phyloP scores from a whole-genome alignment of 441 rosid species.

The Aquilaria agallochum region DNA sequence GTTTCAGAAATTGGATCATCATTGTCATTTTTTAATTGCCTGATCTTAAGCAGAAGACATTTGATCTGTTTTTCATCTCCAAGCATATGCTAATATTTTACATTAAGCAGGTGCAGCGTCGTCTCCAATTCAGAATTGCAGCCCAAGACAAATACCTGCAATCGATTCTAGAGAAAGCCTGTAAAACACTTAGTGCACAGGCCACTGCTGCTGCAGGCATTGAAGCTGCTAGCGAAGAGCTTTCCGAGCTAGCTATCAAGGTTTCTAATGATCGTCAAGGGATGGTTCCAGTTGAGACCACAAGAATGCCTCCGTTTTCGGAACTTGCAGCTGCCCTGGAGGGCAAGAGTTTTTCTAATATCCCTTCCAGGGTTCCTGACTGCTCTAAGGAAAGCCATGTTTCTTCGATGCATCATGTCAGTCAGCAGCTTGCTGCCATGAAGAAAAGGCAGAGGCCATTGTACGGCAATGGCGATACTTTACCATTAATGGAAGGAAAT shows the following conservation, averaged over 20 bases:
- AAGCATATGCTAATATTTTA: not conserved
- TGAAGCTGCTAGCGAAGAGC: conserved; percentile 80
- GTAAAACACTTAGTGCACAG: conserved; percentile 75
- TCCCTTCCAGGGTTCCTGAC: conserved; percentile 51
- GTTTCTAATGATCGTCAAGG: conserved; percentile 58
- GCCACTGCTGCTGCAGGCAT: conserved; percentile 57
- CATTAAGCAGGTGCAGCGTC: conserved; percentile 69
- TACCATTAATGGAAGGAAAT: conserved; percentile 37
- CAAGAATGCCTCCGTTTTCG: conserved; percentile 44
- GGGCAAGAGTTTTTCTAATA: conserved; percentile 31
- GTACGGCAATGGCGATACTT: conserved; percentile 43
- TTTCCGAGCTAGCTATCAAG: conserved; percentile 83
- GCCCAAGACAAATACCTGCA: conserved; percentile 89
- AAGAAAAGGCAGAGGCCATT: conserved; percentile 65
- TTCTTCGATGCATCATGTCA: conserved; percentile 37
- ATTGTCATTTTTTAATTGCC: too few species aligned
- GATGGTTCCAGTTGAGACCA: conserved; percentile 35
- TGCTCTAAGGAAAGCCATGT: conserved; percentile 62
- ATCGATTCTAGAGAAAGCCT: conserved; percentile 85
- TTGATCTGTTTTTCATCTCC: too few species aligned
- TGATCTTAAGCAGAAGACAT: too few species aligned
- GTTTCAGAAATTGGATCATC: too few species aligned
- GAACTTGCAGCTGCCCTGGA: conserved; percentile 69
- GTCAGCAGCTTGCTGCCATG: conserved; percentile 28
- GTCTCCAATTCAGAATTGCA: conserved; percentile 81